Base-by-base conservation (phyloP, 352 stramenopile species). In the Globisporangium alternatum region DNA sequence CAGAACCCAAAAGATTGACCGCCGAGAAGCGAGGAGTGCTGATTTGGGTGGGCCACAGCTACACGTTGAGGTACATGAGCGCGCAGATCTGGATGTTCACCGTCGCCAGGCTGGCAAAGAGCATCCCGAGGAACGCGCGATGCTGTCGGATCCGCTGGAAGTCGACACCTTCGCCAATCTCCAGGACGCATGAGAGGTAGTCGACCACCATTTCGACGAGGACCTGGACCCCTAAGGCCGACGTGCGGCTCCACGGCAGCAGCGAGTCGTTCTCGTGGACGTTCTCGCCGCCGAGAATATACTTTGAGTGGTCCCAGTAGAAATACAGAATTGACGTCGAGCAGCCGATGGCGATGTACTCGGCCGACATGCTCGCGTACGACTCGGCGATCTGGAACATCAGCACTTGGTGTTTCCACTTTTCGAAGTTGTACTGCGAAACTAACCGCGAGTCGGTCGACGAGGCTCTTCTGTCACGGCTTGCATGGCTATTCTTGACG, bases 271-370 rank as follows among this genome's bases (percentile, higher is more conserved):
- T 37, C 57, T 5, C 35, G 6, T 33, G 10, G 5, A 25, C 44
- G 19, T 3, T n/a, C 4, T 21, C 0, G 21, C 43, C 31, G 1
- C 44, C 33, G 22, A 62, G 54, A 15, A 41, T 31, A 48, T 83
- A 78, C 56, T 79, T 74, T 15, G 70, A 52, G 45, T 83, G 73
- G 0, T 62, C 67, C 17, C 62, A 68, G 47, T 71, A 81, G 49
- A 78, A 84, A 35, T 75, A 75, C 2, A 80, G 51, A 9, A 77
- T 75, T 3, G 64, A 80, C 57, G 77, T 62, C 3, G 77, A 82
- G 54, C 74, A 85, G 0, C 67, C 74, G 37, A 85, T 81, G 0
- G 74, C 72, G 31, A 85, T 76, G 45, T 85, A 85, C 62, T 85
- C 76, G 21, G 76, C 71, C 35, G 78, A 80, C 74, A 85, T 85